Conservation (phyloP, 805 yeast genomes). For the Pichia gijzeniarum region DNA sequence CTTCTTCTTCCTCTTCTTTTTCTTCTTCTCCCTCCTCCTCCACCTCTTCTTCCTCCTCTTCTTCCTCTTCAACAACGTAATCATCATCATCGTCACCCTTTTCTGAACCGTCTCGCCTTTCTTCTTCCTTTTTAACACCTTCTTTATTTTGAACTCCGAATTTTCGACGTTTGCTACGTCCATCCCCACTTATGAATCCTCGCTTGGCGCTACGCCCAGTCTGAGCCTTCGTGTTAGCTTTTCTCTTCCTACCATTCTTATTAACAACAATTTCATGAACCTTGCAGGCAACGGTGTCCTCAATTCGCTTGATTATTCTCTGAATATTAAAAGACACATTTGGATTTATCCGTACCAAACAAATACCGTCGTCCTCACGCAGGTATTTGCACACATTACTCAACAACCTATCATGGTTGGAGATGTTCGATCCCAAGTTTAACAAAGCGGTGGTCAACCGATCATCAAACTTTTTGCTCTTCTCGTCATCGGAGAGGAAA, state of each 20-base stretch:
- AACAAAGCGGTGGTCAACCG: slow-evolving; percentile 33
- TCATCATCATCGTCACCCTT: slow-evolving; percentile 16
- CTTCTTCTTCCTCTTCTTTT: slow-evolving; percentile 11
- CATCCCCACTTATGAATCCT: not conserved
- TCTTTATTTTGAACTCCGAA: not conserved
- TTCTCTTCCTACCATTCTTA: not conserved
- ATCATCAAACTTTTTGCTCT: slow-evolving; percentile 19
- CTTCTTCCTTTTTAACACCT: not conserved
- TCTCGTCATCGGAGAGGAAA: slow-evolving; percentile 14
- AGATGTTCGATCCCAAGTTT: slow-evolving; percentile 37
- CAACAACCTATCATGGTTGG: slow-evolving; percentile 34
- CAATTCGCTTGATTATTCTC: slow-evolving; percentile 12
- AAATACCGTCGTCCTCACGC: slow-evolving; percentile 11
- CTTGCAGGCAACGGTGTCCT: slow-evolving; percentile 10
- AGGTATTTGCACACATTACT: slow-evolving; percentile 23
- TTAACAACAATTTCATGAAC: not conserved
- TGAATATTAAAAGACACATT: slow-evolving; percentile 13
- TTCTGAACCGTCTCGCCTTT: slow-evolving; percentile 10
- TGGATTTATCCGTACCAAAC: slow-evolving; percentile 16
- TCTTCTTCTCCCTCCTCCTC: slow-evolving; percentile 17
- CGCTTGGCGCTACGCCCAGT: no score
- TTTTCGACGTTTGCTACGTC: slow-evolving; percentile 1
- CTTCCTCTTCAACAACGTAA: slow-evolving; percentile 3
- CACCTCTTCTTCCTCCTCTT: slow-evolving; percentile 7
- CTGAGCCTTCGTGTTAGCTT: not conserved